These are phyloP conservation scores for Neckera pumila DNA, from an alignment of 225 moss, liverwort and hornwort species.

Conservation along the genomic window DNA sequence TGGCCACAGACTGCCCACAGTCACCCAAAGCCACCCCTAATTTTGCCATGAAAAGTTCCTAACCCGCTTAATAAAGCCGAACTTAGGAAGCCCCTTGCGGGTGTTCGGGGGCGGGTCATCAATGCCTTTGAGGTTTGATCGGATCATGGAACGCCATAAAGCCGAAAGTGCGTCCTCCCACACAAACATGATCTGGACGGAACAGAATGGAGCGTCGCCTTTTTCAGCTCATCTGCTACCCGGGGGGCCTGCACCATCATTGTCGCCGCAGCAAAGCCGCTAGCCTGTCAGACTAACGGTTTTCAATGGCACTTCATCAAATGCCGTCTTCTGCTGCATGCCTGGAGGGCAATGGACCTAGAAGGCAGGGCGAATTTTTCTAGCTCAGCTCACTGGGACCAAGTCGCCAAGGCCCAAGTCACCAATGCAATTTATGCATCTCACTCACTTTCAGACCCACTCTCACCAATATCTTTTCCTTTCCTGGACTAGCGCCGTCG, in stretches of 20 bases:
- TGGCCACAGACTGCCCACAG: not conserved
- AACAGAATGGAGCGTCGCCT: not conserved
- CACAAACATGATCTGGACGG: slow-evolving; percentile 6
- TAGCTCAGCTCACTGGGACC: not conserved
- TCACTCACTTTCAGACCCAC: not conserved
- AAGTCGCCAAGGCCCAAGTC: not conserved
- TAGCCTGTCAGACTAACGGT: slow-evolving; percentile 27
- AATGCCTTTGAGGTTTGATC: not conserved
- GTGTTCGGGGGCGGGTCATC: not conserved
- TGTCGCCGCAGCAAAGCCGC: not conserved
- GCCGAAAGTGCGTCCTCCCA: slow-evolving; percentile 1
- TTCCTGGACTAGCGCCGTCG: not conserved
- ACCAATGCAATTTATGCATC: not conserved
- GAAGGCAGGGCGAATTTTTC: not conserved
- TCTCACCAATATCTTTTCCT: not conserved
- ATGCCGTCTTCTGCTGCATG: not conserved
- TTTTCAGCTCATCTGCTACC: not conserved
- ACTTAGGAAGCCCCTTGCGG: not conserved
- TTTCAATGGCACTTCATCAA: not conserved
- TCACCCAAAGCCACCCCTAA: not conserved
- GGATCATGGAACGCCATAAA: slow-evolving; percentile 13
- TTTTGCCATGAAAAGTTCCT: not conserved
- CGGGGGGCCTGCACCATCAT: not conserved
- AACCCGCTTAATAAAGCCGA: not conserved
- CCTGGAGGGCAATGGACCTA: not conserved